These are phyloP conservation scores for Pelargonium fulgidum DNA, from an alignment of 441 rosid genomes.

Conservation along the genomic window DNA sequence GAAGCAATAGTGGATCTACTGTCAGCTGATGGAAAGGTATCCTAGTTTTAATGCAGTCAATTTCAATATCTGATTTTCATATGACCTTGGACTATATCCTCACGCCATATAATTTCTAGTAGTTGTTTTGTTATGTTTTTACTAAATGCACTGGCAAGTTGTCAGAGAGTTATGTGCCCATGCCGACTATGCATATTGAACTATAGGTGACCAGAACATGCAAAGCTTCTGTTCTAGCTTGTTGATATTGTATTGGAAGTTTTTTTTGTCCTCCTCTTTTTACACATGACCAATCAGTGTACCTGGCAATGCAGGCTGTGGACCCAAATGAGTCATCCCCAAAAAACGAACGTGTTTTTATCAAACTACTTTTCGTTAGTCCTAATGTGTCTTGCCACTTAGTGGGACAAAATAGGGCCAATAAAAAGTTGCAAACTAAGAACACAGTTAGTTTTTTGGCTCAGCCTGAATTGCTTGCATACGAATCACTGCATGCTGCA, in stretches of 20 bases:
- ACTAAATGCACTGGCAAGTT: neutral
- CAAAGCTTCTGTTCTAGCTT: no score
- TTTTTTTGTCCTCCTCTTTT: no score
- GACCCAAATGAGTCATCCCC: no score
- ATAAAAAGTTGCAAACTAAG: neutral
- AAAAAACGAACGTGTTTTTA: no score
- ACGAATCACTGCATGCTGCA: no score
- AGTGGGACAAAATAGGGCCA: no score
- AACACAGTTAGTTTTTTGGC: neutral
- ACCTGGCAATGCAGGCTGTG: no score
- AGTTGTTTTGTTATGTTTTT: neutral
- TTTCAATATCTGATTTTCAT: neutral
- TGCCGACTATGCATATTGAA: neutral
- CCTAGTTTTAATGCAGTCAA: neutral
- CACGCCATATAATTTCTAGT: neutral
- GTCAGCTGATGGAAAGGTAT: slow-evolving; percentile 52
- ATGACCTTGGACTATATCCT: slow-evolving; percentile 1
- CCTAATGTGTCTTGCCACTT: no score
- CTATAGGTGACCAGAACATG: neutral
- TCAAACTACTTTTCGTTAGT: no score
- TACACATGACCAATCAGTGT: no score
- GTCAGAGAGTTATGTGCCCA: neutral
- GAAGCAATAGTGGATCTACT: slow-evolving; percentile 64
- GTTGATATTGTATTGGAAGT: no score
- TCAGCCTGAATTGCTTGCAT: no score